phyloP scores from a whole-genome alignment of 78 protist genomes.

The Trichosphaerium sp. region DNA sequence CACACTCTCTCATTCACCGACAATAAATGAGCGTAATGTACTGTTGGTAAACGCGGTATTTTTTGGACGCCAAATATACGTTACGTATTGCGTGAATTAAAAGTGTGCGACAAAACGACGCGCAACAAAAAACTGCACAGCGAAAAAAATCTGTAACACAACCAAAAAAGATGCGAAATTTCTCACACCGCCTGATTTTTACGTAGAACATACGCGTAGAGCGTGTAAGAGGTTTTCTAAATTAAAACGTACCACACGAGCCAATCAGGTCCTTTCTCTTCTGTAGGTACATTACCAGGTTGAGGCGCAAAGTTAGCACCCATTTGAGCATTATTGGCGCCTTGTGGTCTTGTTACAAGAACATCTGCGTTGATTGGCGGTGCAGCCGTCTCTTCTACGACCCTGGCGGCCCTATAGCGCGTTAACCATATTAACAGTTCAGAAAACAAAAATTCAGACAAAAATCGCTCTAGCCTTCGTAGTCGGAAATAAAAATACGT shows the following conservation, averaged over 20 bases:
- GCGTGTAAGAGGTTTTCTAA: too few species aligned
- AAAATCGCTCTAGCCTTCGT: not conserved
- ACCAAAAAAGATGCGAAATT: not conserved
- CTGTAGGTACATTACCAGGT: not conserved
- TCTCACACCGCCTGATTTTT: slow-evolving; percentile 7
- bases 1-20: not conserved
- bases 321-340: not conserved
- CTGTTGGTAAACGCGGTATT: not conserved
- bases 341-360: not conserved
- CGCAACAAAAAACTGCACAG: not conserved
- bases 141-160: not conserved
- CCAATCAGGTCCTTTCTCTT: slow-evolving; percentile 39
- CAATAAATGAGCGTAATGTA: not conserved
- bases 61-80: not conserved
- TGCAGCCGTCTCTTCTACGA: not conserved
- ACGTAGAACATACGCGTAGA: too few species aligned
- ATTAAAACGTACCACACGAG: slow-evolving; percentile 51
- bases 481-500: too few species aligned
- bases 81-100: not conserved
- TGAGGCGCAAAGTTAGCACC: not conserved
- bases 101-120: not conserved
- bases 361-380: not conserved
- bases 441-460: not conserved
- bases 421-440: not conserved
- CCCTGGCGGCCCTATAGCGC: not conserved